These are phyloP conservation scores for Scheffersomyces stipitis DNA, from an alignment of 805 yeast species.

Conservation along the genomic window DNA sequence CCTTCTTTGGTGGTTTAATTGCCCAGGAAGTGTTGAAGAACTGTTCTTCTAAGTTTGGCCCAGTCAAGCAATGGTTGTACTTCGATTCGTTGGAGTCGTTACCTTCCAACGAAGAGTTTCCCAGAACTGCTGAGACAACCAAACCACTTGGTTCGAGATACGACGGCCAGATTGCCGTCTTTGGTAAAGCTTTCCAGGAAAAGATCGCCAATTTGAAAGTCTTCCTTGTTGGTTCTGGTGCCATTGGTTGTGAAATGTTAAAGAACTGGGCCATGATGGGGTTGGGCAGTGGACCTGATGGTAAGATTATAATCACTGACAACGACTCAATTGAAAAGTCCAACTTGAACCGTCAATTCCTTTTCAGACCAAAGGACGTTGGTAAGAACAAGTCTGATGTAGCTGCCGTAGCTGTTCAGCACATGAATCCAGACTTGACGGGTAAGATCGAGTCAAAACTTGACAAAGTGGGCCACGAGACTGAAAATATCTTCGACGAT, in stretches of 20 bases:
- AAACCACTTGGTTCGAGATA: slow-evolving; percentile 80
- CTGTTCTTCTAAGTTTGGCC: slow-evolving; percentile 92
- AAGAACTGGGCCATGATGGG: slow-evolving; percentile 99
- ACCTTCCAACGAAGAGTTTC: slow-evolving; percentile 57
- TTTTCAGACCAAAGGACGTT: slow-evolving; percentile 92
- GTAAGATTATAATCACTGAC: slow-evolving; percentile 84
- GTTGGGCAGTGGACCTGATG: slow-evolving; percentile 86
- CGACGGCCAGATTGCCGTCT: slow-evolving; percentile 94
- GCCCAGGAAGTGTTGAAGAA: slow-evolving; percentile 98
- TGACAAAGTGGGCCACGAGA: slow-evolving; percentile 92
- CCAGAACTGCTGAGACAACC: slow-evolving; percentile 70
- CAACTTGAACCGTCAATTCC: slow-evolving; percentile 92
- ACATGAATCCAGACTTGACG: slow-evolving; percentile 79
- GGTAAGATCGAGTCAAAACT: slow-evolving; percentile 75
- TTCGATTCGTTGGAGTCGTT: slow-evolving; percentile 92
- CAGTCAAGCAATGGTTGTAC: slow-evolving; percentile 87
- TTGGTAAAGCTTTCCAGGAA: slow-evolving; percentile 77
- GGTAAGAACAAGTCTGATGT: slow-evolving; percentile 88
- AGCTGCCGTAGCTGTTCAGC: slow-evolving; percentile 80
- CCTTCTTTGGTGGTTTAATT: slow-evolving; percentile 88
- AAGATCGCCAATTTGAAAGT: slow-evolving; percentile 73
- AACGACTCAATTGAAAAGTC: slow-evolving; percentile 95
- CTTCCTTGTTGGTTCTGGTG: slow-evolving; percentile 95
- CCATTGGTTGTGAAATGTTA: slow-evolving; percentile 98
- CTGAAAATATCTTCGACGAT: slow-evolving; percentile 84